Conservation (phyloP, 2,329 filamentous ascomycete species). For the Tolypocladium ophioglossoides region DNA sequence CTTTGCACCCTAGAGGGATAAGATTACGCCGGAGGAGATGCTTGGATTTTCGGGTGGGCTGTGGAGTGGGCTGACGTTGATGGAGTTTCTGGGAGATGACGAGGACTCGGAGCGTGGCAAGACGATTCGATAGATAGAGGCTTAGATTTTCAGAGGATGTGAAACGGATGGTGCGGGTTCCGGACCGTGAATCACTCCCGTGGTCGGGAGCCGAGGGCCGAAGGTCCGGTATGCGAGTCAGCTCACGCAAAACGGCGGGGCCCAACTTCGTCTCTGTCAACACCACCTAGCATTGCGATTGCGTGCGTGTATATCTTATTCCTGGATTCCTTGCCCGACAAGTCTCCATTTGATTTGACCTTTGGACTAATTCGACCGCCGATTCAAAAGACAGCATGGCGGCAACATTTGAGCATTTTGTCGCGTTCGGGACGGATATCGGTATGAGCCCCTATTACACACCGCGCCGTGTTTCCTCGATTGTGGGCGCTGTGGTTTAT, state of each 20-base stretch:
- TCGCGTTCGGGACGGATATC: constrained; percentile 36
- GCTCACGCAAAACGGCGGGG: not conserved
- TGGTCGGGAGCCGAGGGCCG: not conserved
- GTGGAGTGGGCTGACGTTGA: no score
- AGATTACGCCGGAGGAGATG: no score
- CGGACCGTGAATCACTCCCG: not conserved
- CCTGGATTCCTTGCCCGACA: no score
- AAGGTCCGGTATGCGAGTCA: not conserved
- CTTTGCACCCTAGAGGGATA: no score
- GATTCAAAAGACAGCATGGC: constrained; percentile 12
- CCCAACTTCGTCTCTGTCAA: not conserved
- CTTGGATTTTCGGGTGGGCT: no score
- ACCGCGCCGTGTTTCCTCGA: no score
- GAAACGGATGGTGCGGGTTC: no score
- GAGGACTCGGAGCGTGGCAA: no score
- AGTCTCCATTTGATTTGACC: not conserved
- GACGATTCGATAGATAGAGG: no score
- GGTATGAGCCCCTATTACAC: constrained; percentile 21
- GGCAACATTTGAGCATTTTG: constrained; percentile 19
- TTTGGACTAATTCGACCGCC: not conserved
- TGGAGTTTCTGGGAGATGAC: no score
- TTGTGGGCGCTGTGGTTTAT: not conserved
- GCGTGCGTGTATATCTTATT: not conserved
- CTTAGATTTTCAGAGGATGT: no score
- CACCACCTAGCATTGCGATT: not conserved